A percentile compares a stretch with the other conserved stretches of the same genome.
Evolutionary conservation across 306 rosid species (phyloP).

Genomic region (Begonia masoniana): DNA sequence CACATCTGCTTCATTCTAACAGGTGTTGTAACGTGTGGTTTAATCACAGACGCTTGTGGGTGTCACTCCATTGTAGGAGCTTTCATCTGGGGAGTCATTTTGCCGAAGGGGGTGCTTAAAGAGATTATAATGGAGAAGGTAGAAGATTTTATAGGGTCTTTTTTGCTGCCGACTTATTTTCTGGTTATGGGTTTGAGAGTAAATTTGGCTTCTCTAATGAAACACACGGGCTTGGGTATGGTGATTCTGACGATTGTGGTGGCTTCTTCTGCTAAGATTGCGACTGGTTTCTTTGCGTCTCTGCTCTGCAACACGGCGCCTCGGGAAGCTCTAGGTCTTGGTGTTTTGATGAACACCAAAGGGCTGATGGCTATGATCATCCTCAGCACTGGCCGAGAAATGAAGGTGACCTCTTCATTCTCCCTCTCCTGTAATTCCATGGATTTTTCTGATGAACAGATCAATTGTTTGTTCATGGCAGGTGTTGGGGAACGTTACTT

Average conservation of each 20-base stretch:
- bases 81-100: slow-evolving; percentile 15
- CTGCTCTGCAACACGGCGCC: slow-evolving; percentile 6
- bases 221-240: not conserved
- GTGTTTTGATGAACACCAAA: slow-evolving; percentile 23
- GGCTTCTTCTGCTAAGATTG: slow-evolving; percentile 5
- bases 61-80: slow-evolving; percentile 57
- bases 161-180: slow-evolving; percentile 20
- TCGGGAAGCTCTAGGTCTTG: slow-evolving; percentile 15
- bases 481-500: too few species aligned
- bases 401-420: slow-evolving; percentile 5
- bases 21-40: slow-evolving; percentile 68
- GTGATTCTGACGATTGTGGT: not conserved
- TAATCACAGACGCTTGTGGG: slow-evolving; percentile 72
- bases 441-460: too few species aligned
- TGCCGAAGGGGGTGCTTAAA: slow-evolving; percentile 22
- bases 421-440: too few species aligned
- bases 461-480: too few species aligned
- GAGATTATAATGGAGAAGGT: slow-evolving; percentile 13
- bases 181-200: slow-evolving; percentile 7
- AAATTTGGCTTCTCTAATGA: not conserved
- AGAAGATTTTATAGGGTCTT: slow-evolving; percentile 12
- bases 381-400: slow-evolving; percentile 10
- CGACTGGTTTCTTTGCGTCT: slow-evolving; percentile 11
- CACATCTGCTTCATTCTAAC: slow-evolving; percentile 50
- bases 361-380: slow-evolving; percentile 13